A percentile compares a stretch with the other conserved stretches of the same genome.
Evolutionary conservation across 495 filamentous ascomycete species (phyloP).

Genomic region (Corynascus novoguineensis): DNA sequence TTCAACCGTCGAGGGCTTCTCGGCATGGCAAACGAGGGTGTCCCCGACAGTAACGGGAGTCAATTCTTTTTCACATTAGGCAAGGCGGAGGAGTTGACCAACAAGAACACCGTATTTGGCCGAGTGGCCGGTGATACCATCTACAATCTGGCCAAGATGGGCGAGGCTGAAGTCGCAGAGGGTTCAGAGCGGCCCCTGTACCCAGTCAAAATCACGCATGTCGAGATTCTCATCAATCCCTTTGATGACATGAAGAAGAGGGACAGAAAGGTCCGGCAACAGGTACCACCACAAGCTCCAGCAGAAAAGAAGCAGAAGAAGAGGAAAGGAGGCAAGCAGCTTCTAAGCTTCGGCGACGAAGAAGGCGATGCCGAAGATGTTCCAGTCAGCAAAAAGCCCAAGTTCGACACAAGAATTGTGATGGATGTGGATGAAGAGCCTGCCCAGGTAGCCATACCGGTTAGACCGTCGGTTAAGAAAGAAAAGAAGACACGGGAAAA

Average conservation of each 20-base stretch:
- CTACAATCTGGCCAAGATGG: slow-evolving; percentile 90
- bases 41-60: slow-evolving; percentile 76
- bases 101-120: slow-evolving; percentile 90
- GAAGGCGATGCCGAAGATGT: slow-evolving; percentile 64
- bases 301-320: slow-evolving; percentile 71
- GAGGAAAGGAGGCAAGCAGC: slow-evolving; percentile 64
- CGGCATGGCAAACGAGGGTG: slow-evolving; percentile 82
- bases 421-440: slow-evolving; percentile 46
- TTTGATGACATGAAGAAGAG: slow-evolving; percentile 81
- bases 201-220: slow-evolving; percentile 69
- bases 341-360: slow-evolving; percentile 87
- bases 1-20: slow-evolving; percentile 88
- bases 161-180: slow-evolving; percentile 74
- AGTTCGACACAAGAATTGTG: slow-evolving; percentile 84
- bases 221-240: slow-evolving; percentile 84
- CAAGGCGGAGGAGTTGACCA: slow-evolving; percentile 75
- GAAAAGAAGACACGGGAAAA: slow-evolving; percentile 31
- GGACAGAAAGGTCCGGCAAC: slow-evolving; percentile 43
- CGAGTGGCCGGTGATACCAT: slow-evolving; percentile 90
- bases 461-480: slow-evolving; percentile 27
- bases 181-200: slow-evolving; percentile 83
- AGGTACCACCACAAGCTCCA: slow-evolving; percentile 31
- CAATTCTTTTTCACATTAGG: slow-evolving; percentile 95
- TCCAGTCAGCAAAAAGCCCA: slow-evolving; percentile 73
- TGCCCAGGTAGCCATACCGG: slow-evolving; percentile 20